phyloP scores from a whole-genome alignment of 257 asterid species.

The Solanum lycopersicoides region DNA sequence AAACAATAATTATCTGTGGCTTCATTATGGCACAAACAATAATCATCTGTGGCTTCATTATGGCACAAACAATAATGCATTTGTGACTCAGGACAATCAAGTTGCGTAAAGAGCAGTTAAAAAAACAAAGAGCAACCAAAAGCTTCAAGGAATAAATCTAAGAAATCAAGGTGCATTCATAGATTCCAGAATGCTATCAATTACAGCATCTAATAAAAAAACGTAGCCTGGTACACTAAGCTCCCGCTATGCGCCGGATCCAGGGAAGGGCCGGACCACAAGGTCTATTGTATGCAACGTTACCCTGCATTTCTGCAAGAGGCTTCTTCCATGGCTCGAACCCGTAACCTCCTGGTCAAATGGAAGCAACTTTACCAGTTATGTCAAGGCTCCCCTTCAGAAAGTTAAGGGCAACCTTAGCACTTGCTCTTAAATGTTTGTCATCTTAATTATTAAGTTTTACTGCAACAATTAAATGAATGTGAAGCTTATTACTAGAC shows the following conservation, averaged over 20 bases:
- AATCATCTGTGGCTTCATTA: neutral
- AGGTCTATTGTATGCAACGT: neutral
- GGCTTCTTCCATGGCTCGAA: neutral
- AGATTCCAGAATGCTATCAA: neutral
- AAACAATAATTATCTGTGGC: neutral
- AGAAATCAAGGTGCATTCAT: neutral
- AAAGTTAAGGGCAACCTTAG: neutral
- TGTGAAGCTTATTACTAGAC: neutral
- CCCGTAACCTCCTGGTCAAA: neutral
- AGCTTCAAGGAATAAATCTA: neutral
- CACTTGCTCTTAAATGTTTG: neutral
- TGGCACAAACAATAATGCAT: neutral
- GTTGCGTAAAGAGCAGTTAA: neutral
- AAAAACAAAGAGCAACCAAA: neutral
- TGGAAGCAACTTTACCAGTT: neutral
- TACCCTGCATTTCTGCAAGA: neutral
- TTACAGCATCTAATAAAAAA: neutral
- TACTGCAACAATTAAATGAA: neutral
- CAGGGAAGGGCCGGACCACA: neutral
- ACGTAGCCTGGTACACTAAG: neutral
- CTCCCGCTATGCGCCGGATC: neutral
- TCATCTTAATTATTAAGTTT: neutral
- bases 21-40: neutral
- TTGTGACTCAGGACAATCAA: neutral
- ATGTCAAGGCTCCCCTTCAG: neutral